Percentiles rank a stretch among this genome's conserved stretches.
These are phyloP conservation scores for Athelia psychrophila DNA, from an alignment of 1,284 basidiomycete genomes.

Conservation along the genomic window DNA sequence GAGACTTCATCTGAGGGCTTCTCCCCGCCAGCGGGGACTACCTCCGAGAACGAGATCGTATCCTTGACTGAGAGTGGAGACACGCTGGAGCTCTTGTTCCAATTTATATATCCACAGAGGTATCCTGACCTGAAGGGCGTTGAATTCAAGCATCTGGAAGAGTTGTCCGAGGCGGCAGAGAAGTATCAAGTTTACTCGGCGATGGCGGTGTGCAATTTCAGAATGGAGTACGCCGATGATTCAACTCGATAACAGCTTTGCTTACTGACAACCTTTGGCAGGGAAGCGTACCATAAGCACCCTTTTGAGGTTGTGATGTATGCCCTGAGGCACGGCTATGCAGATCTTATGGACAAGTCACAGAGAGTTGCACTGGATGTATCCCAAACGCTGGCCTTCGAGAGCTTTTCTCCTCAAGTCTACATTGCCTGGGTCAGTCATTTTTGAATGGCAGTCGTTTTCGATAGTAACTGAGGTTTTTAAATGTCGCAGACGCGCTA, in stretches of 20 bases:
- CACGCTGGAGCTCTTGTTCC: constrained; percentile 12
- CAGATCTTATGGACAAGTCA: neutral
- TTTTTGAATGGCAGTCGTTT: neutral
- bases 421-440: neutral
- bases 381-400: neutral
- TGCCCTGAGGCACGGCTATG: neutral
- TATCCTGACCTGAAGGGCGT: constrained; percentile 8
- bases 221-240: constrained; percentile 4
- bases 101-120: constrained; percentile 12
- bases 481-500: too few species aligned
- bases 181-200: constrained; percentile 16
- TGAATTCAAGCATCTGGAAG: constrained; percentile 1
- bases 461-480: too few species aligned
- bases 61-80: constrained; percentile 8
- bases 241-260: neutral
- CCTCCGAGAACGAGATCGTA: constrained; percentile 5
- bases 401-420: neutral
- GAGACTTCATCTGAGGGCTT: neutral
- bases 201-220: constrained; percentile 1
- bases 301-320: neutral
- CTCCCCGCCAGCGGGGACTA: neutral
- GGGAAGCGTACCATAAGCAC: neutral
- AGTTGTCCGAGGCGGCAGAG: constrained; percentile 16
- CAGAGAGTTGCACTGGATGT: neutral
- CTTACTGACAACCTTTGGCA: neutral